A percentile compares a stretch with the other conserved stretches of the same genome.
Conservation (phyloP, 352 stramenopile species). For the Achlya hypogyna region DNA sequence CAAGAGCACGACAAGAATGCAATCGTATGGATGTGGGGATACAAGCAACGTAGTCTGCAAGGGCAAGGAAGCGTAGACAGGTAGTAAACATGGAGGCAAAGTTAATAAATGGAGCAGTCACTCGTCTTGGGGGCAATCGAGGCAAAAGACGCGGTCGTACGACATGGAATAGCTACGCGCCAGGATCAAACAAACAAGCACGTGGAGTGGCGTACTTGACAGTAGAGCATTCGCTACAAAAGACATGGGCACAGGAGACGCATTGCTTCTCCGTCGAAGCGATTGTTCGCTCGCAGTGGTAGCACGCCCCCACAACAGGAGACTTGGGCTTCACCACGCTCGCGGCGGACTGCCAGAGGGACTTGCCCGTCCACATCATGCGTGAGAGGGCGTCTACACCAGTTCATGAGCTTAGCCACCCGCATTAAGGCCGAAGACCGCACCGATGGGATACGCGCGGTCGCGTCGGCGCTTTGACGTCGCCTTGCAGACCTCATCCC, state of each 20-base stretch:
- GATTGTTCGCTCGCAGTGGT: conserved; percentile 9
- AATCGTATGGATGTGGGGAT: no score
- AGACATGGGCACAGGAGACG: neutral
- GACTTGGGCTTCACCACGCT: no score
- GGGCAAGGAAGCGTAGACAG: neutral
- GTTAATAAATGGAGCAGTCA: neutral
- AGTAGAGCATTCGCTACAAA: conserved; percentile 12
- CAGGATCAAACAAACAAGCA: neutral
- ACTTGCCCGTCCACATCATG: neutral
- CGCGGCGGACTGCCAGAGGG: neutral
- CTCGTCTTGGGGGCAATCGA: neutral
- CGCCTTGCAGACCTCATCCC: neutral
- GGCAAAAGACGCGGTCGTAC: conserved; percentile 12
- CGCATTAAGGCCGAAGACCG: no score
- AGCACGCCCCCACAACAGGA: no score
- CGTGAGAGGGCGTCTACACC: neutral
- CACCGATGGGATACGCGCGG: neutral
- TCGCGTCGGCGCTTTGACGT: conserved; percentile 6
- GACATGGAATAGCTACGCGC: conserved; percentile 2
- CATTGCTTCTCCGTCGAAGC: neutral
- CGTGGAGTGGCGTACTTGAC: conserved; percentile 5
- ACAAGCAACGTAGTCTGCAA: no score
- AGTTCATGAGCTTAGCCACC: neutral
- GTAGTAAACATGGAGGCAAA: neutral
- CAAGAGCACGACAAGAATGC: no score